Percentiles rank a stretch among this genome's conserved stretches.
phyloP scores from a whole-genome alignment of 2,329 filamentous ascomycete species.

The Alternaria metachromatica region DNA sequence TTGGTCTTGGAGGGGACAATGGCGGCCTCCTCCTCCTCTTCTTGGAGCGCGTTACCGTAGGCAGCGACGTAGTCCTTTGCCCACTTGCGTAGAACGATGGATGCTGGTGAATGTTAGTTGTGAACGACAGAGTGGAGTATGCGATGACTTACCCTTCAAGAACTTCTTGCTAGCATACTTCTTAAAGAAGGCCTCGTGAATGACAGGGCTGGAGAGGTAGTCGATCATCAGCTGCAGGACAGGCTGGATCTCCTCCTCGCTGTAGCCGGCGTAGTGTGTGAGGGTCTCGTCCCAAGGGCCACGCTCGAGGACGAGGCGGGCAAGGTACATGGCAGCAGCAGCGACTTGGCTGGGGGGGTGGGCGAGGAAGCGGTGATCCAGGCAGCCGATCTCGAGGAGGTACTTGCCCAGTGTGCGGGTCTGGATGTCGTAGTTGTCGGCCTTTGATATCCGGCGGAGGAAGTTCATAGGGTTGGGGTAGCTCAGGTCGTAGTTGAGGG shows the following conservation, averaged over 20 bases:
- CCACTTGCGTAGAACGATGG: conserved; percentile 90
- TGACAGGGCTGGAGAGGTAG: conserved; percentile 87
- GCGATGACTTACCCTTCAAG: conserved; percentile 79
- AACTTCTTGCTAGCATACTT: conserved; percentile 99
- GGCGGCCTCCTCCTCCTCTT: conserved; percentile 20
- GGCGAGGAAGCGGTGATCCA: conserved; percentile 92
- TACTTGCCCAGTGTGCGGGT: conserved; percentile 98
- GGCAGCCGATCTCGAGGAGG: conserved; percentile 92
- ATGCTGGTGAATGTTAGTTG: conserved; percentile 64
- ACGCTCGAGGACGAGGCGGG: conserved; percentile 86
- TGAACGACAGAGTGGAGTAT: background rate
- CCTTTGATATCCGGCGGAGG: conserved; percentile 96
- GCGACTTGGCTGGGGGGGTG: conserved; percentile 90
- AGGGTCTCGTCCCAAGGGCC: conserved; percentile 92
- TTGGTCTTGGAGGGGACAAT: conserved; percentile 26
- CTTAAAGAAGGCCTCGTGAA: conserved; percentile 98
- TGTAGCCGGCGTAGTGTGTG: conserved; percentile 90
- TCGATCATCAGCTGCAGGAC: conserved; percentile 95
- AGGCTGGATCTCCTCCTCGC: conserved; percentile 89
- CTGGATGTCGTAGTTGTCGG: conserved; percentile 98
- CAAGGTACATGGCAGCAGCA: conserved; percentile 92
- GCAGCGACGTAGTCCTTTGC: conserved; percentile 72
- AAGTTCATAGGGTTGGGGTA: conserved; percentile 99
- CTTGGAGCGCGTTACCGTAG: conserved; percentile 41
- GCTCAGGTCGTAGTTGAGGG: conserved; percentile 94